Evolutionary conservation across 441 rosid genomes (phyloP).

Genomic region (Populus hybrid): DNA sequence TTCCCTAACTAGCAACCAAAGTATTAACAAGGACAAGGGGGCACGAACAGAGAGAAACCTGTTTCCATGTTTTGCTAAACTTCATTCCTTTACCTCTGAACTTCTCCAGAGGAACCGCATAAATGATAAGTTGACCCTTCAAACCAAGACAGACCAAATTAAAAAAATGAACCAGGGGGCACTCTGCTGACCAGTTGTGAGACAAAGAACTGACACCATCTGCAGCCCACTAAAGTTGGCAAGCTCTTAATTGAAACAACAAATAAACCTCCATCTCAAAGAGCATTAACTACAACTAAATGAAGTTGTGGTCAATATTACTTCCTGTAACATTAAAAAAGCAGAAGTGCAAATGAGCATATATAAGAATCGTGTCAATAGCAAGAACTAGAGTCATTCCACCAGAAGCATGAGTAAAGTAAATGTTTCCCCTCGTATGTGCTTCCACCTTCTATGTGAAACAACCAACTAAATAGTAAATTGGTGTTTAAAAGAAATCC

Average conservation of each 20-base stretch:
- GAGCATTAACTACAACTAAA: slow-evolving; percentile 18
- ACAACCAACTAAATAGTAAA: neutral
- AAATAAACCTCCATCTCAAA: slow-evolving; percentile 22
- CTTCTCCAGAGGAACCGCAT: slow-evolving; percentile 7
- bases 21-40: slow-evolving; percentile 14
- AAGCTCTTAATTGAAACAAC: slow-evolving; percentile 18
- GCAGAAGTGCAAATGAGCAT: neutral
- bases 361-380: neutral
- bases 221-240: slow-evolving; percentile 19
- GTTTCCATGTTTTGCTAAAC: slow-evolving; percentile 9
- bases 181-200: slow-evolving; percentile 11
- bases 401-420: neutral
- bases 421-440: neutral
- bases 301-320: slow-evolving; percentile 35
- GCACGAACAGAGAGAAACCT: slow-evolving; percentile 3
- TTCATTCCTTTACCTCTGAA: slow-evolving; percentile 11
- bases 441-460: neutral
- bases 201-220: slow-evolving; percentile 20
- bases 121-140: slow-evolving; percentile 25
- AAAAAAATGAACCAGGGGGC: slow-evolving; percentile 14
- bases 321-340: slow-evolving; percentile 36
- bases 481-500: neutral
- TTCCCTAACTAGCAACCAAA: slow-evolving; percentile 4
- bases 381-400: neutral
- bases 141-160: slow-evolving; percentile 22